phyloP scores from a whole-genome alignment of 306 rosid genomes.

The Cucurbita ficifolia region DNA sequence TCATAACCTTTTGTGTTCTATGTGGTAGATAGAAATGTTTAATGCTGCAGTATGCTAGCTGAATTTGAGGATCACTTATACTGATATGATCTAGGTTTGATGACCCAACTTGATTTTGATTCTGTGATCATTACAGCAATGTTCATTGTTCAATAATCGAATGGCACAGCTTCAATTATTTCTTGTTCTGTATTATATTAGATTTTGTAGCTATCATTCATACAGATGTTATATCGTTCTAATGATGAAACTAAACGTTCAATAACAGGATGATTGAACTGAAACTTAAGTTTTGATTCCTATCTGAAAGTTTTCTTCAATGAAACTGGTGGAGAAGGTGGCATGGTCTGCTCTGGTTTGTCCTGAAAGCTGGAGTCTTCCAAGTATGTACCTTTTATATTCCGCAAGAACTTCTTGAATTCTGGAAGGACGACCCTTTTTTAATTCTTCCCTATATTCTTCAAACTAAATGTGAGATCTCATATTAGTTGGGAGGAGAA shows the following conservation, averaged over 20 bases:
- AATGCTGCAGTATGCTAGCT: neutral
- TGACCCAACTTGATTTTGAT: constrained; percentile 25
- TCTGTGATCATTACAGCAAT: neutral
- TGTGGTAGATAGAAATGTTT: constrained; percentile 11
- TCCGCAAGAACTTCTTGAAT: neutral
- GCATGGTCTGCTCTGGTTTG: neutral
- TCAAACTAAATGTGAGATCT: neutral
- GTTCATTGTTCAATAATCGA: neutral
- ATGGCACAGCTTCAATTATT: neutral
- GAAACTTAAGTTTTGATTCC: neutral
- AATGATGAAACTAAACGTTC: neutral
- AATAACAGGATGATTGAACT: neutral
- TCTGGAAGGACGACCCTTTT: neutral
- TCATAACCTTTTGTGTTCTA: neutral
- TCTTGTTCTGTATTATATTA: neutral
- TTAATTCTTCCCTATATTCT: neutral
- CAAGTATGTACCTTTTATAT: neutral
- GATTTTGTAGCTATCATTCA: neutral
- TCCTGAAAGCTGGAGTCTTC: neutral
- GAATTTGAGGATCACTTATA: constrained; percentile 6
- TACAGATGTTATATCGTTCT: neutral
- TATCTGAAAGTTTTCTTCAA: neutral
- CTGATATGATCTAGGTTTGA: constrained; percentile 21
- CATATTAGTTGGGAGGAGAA: too few relatives aligned
- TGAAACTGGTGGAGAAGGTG: neutral